Base-by-base conservation (phyloP, 2,329 filamentous ascomycete genomes). In the Cladosporium sp. region DNA sequence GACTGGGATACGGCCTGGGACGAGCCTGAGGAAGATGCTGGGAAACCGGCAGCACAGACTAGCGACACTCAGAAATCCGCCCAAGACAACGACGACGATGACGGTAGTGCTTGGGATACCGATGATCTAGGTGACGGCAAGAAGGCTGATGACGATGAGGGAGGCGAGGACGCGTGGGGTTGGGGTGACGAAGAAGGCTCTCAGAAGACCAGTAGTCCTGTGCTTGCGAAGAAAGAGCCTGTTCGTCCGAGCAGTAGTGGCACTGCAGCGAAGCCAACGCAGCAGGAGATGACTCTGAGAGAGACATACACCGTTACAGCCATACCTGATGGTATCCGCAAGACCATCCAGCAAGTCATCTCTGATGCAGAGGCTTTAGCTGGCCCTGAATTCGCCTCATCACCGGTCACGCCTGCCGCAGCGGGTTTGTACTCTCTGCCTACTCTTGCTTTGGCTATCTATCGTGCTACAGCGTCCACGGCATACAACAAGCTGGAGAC, bases 261-360 rank as follows among this genome's bases (percentile, higher is more conserved):
- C 15, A 63, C 54, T 36, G 40, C 50, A 20, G 63, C 69, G 19
- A 68, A 69, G 39, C 37, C 67, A 20, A 36, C 64, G 0, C 63
- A 73, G 47, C 66, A 67, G 19, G 68, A 73, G 54, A 62, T 97
- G 60, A 88, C 89, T 0, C 76, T 97, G 45, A 88, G 82, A 61
- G 94, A 99, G 74, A 89, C 83, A 1, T 99, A 96, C 72, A 89
- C 87, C 60, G 89, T 96, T 54, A 97, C 93, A 0, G 88, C 89
- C 2, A 88, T 97, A 72, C 93, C 94, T 0, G 87, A 91, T 61
- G 84, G 87, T 3, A 85, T 97, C 12, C 79, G 92, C 19, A 80
- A 84, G 17, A 80, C 90, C 28, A 84, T 93, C 55, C 76, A 79
- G 83, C 61, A 76, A 50, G 71, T 77, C 7, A 69, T 81, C 61